Evolutionary conservation across 1,139 yeast species (phyloP).

Genomic region (Magnusiomyces tetraspermus): DNA sequence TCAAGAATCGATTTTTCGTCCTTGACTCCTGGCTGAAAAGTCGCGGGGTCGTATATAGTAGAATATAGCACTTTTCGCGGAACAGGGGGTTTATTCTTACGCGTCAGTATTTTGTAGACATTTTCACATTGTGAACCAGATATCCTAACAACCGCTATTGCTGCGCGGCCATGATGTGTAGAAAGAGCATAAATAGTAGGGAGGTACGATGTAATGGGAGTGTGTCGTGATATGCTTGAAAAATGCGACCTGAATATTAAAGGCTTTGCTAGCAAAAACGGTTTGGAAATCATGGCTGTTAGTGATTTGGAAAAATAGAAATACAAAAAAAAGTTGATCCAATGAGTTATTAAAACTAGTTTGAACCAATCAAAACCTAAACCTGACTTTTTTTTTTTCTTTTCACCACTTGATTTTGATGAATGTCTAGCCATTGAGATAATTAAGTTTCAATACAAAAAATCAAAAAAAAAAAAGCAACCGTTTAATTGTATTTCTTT

Average conservation of each 20-base stretch:
- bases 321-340: too few relatives aligned
- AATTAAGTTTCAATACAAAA: too few relatives aligned
- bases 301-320: too few relatives aligned
- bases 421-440: too few relatives aligned
- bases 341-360: too few relatives aligned
- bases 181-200: conserved; percentile 88
- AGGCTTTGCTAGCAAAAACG: too few relatives aligned
- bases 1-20: conserved; percentile 44
- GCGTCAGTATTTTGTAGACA: conserved; percentile 43
- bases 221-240: neutral
- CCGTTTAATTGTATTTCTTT: neutral
- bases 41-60: conserved; percentile 29
- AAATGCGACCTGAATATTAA: too few relatives aligned
- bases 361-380: neutral
- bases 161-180: conserved; percentile 72
- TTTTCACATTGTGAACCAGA: conserved; percentile 58
- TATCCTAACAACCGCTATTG: conserved; percentile 76
- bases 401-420: too few relatives aligned
- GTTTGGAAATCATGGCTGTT: neutral
- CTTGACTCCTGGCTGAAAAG: neutral
- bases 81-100: conserved; percentile 32
- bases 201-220: neutral
- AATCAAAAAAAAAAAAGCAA: too few relatives aligned
- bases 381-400: neutral
- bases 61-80: conserved; percentile 52